These are phyloP conservation scores for Yamadazyma epiphylla DNA, from an alignment of 1,139 yeast species.

Conservation along the genomic window DNA sequence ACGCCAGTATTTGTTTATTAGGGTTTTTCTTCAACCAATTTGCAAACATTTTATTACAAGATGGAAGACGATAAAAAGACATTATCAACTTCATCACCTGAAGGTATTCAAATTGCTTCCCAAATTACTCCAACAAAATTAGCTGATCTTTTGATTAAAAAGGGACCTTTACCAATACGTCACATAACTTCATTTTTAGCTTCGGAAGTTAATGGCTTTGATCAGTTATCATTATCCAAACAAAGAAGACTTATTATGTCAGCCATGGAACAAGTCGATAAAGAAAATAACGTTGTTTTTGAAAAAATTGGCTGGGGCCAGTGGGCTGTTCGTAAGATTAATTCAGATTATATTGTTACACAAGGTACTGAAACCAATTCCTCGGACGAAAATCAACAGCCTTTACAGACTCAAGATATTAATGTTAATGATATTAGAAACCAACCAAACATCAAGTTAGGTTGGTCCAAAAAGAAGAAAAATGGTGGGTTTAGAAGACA, in stretches of 20 bases:
- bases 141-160: conserved; percentile 61
- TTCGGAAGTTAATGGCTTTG: conserved; percentile 74
- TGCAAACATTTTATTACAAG: conserved; percentile 4
- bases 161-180: conserved; percentile 89
- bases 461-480: conserved; percentile 41
- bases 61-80: conserved; percentile 18
- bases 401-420: conserved; percentile 12
- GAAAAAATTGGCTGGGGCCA: conserved; percentile 98
- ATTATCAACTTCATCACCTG: conserved; percentile 78
- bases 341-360: conserved; percentile 46
- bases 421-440: conserved; percentile 35
- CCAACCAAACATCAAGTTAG: conserved; percentile 38
- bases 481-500: conserved; percentile 38
- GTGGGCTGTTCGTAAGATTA: conserved; percentile 77
- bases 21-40: neutral
- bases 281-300: conserved; percentile 61
- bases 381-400: conserved; percentile 1
- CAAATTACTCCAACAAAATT: conserved; percentile 79
- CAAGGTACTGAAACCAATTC: conserved; percentile 33
- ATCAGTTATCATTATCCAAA: conserved; percentile 74
- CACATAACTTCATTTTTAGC: conserved; percentile 81
- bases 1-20: neutral
- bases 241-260: conserved; percentile 89
- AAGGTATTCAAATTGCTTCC: conserved; percentile 84
- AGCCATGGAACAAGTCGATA: conserved; percentile 68